Conservation (phyloP, 177 flowering plant species). For the Vitis hybrid region DNA sequence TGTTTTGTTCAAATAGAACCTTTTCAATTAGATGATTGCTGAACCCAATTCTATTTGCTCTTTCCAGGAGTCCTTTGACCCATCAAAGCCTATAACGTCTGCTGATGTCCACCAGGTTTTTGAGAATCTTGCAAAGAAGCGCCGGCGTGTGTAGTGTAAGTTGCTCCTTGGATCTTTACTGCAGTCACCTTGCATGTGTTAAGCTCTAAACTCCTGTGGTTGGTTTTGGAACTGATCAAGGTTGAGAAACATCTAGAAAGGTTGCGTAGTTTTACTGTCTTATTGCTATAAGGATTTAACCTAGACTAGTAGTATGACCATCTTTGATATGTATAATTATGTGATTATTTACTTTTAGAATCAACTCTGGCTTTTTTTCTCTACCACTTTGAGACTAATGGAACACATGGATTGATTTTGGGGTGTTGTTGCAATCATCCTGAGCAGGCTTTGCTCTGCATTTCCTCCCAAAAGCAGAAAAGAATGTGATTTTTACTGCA, state of each 20-base stretch:
- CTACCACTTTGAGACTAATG: neutral
- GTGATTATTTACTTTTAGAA: neutral
- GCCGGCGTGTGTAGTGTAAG: constrained; percentile 57
- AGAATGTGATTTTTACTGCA: too few relatives aligned
- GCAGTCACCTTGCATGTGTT: constrained; percentile 8
- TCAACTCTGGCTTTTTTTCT: neutral
- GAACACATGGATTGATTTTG: neutral
- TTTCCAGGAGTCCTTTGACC: constrained; percentile 65
- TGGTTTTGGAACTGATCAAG: neutral
- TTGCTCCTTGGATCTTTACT: constrained; percentile 7
- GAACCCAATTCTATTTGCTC: neutral
- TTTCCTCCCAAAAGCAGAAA: neutral
- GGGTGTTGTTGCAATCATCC: neutral
- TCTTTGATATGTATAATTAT: constrained; percentile 1
- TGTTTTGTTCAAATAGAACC: neutral
- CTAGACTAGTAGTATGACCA: neutral
- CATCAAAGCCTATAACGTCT: constrained; percentile 81
- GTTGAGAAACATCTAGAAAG: neutral
- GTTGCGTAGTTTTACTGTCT: neutral
- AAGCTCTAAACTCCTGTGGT: neutral
- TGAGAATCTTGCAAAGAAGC: constrained; percentile 89
- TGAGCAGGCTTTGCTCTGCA: neutral
- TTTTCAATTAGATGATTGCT: neutral
- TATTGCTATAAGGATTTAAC: neutral
- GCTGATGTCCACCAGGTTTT: constrained; percentile 82